These are phyloP conservation scores for Candida glucosophila DNA, from an alignment of 1,139 yeast genomes.

Conservation along the genomic window DNA sequence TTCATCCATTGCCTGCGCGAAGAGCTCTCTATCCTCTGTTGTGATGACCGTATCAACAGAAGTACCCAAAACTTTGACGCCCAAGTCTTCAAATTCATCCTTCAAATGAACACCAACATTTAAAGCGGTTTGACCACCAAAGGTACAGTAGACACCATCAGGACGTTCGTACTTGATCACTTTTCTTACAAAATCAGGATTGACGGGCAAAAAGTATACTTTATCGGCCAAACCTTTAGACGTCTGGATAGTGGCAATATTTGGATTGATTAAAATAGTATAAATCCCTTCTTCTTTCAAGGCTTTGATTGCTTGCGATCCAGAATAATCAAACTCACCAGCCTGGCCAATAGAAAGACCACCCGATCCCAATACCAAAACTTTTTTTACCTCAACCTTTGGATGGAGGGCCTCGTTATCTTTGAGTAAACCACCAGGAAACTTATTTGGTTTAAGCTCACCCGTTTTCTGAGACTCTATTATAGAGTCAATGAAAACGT, in stretches of 20 bases:
- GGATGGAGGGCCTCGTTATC: conserved; percentile 71
- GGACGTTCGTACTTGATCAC: conserved; percentile 93
- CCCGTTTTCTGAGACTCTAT: conserved; percentile 50
- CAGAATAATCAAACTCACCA: conserved; percentile 98
- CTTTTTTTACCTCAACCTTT: conserved; percentile 81
- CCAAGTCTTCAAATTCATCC: conserved; percentile 86
- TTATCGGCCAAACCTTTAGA: conserved; percentile 97
- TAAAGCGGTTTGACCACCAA: conserved; percentile 98
- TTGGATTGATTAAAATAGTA: conserved; percentile 92
- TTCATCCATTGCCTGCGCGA: conserved; percentile 91
- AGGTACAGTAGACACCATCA: conserved; percentile 93
- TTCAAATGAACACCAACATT: conserved; percentile 92
- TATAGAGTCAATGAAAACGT: conserved; percentile 82
- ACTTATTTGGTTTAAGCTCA: conserved; percentile 59
- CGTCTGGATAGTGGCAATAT: conserved; percentile 97
- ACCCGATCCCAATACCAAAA: conserved; percentile 94
- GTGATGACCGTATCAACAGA: conserved; percentile 93
- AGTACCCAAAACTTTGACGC: conserved; percentile 94
- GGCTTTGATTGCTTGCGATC: conserved; percentile 91
- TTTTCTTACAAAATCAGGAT: conserved; percentile 91
- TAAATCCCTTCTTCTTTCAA: conserved; percentile 95
- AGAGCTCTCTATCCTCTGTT: conserved; percentile 95
- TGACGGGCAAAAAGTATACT: conserved; percentile 94
- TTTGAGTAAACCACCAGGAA: conserved; percentile 81
- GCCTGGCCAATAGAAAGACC: conserved; percentile 99